Conservation (phyloP, 257 asterid species). For the Datura wrightii region DNA sequence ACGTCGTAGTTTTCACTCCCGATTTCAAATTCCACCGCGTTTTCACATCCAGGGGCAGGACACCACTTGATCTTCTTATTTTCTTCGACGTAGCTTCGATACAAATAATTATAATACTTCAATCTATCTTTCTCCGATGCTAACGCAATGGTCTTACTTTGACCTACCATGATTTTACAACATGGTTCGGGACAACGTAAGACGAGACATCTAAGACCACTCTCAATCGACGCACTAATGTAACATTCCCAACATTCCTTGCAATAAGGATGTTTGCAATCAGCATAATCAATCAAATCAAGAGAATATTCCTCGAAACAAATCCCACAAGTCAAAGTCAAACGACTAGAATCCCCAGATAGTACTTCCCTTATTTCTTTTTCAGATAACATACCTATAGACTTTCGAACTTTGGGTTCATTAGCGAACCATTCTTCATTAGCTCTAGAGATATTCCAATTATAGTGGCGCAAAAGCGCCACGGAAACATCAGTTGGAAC, state of each 20-base stretch:
- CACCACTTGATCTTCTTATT: slow-evolving; percentile 28
- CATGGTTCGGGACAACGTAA: slow-evolving; percentile 24
- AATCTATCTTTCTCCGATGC: not conserved
- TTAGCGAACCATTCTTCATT: slow-evolving; percentile 26
- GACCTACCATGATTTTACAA: not conserved
- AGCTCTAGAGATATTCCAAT: slow-evolving; percentile 25
- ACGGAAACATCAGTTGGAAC: slow-evolving; percentile 36
- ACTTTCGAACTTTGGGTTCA: slow-evolving; percentile 6
- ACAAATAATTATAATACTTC: not conserved
- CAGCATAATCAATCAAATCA: not conserved
- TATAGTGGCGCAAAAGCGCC: slow-evolving; percentile 35
- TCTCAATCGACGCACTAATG: not conserved
- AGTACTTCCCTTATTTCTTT: not conserved
- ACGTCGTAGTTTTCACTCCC: slow-evolving; percentile 19
- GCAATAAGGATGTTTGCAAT: slow-evolving; percentile 26
- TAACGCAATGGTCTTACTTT: not conserved
- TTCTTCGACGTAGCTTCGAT: slow-evolving; percentile 27
- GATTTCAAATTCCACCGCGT: not conserved
- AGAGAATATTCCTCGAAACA: slow-evolving; percentile 15
- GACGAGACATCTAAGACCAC: not conserved
- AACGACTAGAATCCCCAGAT: no score
- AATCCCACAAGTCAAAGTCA: not conserved
- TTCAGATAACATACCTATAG: slow-evolving; percentile 22
- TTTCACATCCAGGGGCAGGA: slow-evolving; percentile 15
- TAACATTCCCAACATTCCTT: slow-evolving; percentile 13